phyloP scores from a whole-genome alignment of 306 rosid species.

The Sechiopsis laciniata region DNA sequence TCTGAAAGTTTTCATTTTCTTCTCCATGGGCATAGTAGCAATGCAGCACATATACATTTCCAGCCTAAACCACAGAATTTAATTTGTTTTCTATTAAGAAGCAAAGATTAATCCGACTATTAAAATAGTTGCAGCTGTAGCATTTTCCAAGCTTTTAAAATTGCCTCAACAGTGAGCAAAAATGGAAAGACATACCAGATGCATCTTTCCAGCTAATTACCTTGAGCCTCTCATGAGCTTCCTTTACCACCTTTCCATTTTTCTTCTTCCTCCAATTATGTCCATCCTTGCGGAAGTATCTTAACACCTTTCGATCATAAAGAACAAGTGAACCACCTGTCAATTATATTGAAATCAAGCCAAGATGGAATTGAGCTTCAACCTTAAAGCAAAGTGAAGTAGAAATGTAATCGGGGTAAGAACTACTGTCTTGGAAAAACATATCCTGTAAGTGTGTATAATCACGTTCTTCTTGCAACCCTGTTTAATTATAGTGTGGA shows the following conservation, averaged over 20 bases:
- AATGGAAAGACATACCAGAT: neutral
- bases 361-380: constrained; percentile 21
- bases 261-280: constrained; percentile 96
- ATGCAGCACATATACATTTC: constrained; percentile 71
- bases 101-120: neutral
- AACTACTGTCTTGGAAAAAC: constrained; percentile 3
- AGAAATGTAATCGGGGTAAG: neutral
- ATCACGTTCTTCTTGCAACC: neutral
- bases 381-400: constrained; percentile 18
- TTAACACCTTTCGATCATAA: constrained; percentile 79
- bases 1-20: constrained; percentile 68
- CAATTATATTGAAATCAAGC: constrained; percentile 27
- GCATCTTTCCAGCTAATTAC: constrained; percentile 31
- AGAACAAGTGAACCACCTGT: constrained; percentile 90
- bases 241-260: constrained; percentile 84
- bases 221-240: constrained; percentile 94
- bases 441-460: neutral
- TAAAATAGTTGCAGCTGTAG: neutral
- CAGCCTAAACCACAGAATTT: constrained; percentile 46
- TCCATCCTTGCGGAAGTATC: constrained; percentile 90
- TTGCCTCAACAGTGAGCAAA: neutral
- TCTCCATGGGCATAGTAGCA: constrained; percentile 95
- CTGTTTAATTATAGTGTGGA: neutral
- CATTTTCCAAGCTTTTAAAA: constrained; percentile 1
- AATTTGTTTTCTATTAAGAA: constrained; percentile 10